A percentile compares a stretch with the other conserved stretches of the same genome.
Conservation (phyloP, 2,329 filamentous ascomycete genomes). For the Aureobasidium sp. region DNA sequence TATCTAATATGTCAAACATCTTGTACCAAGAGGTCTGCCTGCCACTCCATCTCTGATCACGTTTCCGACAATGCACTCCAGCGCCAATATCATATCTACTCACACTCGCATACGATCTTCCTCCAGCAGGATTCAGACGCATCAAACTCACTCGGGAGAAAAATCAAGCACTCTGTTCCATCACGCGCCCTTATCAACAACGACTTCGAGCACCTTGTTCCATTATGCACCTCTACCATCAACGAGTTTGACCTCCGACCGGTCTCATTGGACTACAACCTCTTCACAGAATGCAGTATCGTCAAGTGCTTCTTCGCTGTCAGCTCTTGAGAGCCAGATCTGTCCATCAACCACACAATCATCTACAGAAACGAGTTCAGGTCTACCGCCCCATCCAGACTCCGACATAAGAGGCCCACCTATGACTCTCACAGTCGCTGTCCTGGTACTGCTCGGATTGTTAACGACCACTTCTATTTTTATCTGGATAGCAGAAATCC, state of each 20-base stretch:
- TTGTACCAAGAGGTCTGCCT: not conserved
- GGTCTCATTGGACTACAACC: not conserved
- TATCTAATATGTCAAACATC: not conserved
- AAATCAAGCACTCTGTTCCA: not conserved
- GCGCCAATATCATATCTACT: not conserved
- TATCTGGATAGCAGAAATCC: not conserved
- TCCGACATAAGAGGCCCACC: not conserved
- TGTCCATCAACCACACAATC: not conserved
- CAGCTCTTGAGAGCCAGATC: not conserved
- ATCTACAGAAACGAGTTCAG: not conserved
- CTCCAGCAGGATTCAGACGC: not conserved
- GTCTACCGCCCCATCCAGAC: no score
- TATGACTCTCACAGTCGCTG: not conserved
- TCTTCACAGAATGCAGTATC: not conserved
- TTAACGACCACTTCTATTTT: not conserved
- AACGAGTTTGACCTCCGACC: not conserved
- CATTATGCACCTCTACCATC: not conserved
- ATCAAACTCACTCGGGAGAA: not conserved
- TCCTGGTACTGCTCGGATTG: not conserved
- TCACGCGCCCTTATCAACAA: not conserved
- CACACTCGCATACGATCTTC: not conserved
- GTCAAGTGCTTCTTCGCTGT: no score
- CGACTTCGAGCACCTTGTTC: not conserved
- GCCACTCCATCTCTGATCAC: not conserved
- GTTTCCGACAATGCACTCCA: not conserved